phyloP scores from a whole-genome alignment of 257 asterid genomes.

The Nicotiana noctiflora region DNA sequence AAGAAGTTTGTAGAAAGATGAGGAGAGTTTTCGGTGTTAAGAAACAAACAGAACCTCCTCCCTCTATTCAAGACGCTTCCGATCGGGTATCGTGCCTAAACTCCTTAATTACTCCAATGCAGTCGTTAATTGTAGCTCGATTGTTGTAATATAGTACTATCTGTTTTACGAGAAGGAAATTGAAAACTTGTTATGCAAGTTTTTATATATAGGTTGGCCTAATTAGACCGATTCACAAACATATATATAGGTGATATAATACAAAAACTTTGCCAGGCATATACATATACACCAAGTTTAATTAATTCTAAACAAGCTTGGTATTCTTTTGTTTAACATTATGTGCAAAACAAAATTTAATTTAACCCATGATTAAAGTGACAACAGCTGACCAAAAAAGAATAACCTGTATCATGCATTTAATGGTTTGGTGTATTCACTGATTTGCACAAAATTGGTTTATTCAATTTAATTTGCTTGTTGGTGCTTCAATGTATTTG shows the following conservation, averaged over 20 bases:
- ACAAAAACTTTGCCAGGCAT: neutral
- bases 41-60: slow-evolving; percentile 93
- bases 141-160: neutral
- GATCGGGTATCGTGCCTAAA: slow-evolving; percentile 50
- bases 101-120: too few species aligned
- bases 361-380: neutral
- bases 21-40: slow-evolving; percentile 88
- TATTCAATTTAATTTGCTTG: neutral
- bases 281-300: neutral
- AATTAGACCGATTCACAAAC: neutral
- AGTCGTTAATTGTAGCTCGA: neutral
- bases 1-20: slow-evolving; percentile 30
- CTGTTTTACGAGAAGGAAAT: neutral
- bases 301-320: neutral
- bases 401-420: neutral
- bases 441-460: neutral
- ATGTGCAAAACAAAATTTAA: neutral
- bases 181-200: neutral
- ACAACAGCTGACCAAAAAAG: neutral
- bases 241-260: neutral
- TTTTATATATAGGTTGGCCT: neutral
- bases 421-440: neutral
- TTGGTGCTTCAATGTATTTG: neutral
- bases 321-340: neutral
- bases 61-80: slow-evolving; percentile 76